Conservation (phyloP, 192 early-diverging fungal genomes). For the Coemansia sp. region DNA sequence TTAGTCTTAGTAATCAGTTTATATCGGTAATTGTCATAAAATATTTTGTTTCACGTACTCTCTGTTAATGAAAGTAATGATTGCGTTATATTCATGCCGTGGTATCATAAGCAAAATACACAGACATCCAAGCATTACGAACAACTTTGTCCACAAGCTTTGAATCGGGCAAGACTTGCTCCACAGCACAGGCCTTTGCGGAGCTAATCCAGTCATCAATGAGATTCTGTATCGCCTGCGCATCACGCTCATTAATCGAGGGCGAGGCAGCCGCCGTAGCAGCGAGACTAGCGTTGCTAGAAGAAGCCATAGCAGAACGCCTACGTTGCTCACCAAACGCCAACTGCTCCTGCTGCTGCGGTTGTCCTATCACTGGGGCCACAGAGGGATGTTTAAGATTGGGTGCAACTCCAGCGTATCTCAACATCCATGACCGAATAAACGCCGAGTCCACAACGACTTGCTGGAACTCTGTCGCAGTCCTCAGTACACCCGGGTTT, state of each 20-base stretch:
- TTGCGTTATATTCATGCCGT: background rate
- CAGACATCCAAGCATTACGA: conserved; percentile 36
- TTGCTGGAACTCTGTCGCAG: conserved; percentile 25
- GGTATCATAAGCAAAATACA: conserved; percentile 22
- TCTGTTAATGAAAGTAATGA: background rate
- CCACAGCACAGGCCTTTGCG: conserved; percentile 32
- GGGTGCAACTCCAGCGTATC: conserved; percentile 44
- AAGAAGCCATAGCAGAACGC: conserved; percentile 6
- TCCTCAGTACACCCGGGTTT: conserved; percentile 16
- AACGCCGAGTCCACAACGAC: conserved; percentile 41
- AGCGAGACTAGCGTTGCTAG: background rate
- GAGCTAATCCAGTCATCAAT: conserved; percentile 47
- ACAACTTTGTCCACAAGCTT: conserved; percentile 25
- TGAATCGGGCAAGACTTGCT: conserved; percentile 12
- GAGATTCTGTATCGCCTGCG: conserved; percentile 37
- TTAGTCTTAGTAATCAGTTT: conserved; percentile 8
- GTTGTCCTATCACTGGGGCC: background rate
- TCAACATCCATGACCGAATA: conserved; percentile 44
- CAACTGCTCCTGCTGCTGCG: background rate
- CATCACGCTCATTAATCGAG: conserved; percentile 34
- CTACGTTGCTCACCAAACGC: conserved; percentile 13
- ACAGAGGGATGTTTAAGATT: conserved; percentile 14
- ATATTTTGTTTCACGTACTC: background rate
- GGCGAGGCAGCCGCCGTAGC: background rate
- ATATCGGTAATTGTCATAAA: background rate